Percentiles rank a stretch among this genome's conserved stretches.
phyloP scores from a whole-genome alignment of 306 rosid species.

The Carpinus viminea region DNA sequence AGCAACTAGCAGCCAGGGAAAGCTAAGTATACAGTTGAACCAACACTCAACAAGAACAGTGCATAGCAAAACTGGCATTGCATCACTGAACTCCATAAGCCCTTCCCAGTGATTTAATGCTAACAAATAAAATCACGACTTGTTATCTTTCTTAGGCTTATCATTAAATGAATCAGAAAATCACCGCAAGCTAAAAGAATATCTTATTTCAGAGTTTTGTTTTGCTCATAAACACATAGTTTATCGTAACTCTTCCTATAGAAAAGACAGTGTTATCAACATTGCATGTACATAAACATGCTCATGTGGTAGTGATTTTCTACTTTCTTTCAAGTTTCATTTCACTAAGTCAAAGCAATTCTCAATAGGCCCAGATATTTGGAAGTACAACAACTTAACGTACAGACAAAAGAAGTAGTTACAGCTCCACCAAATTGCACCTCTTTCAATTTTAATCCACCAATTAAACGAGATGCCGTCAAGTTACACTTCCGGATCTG shows the following conservation, averaged over 20 bases:
- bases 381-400: neutral
- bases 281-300: neutral
- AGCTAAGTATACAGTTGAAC: neutral
- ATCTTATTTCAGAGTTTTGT: neutral
- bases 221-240: neutral
- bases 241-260: neutral
- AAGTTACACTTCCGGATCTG: conserved; percentile 85
- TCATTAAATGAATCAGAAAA: neutral
- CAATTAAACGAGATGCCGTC: conserved; percentile 44
- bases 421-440: conserved; percentile 28
- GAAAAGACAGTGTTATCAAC: neutral
- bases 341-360: neutral
- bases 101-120: neutral
- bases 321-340: neutral
- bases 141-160: neutral
- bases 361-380: neutral
- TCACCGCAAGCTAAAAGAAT: neutral
- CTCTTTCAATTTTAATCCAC: conserved; percentile 56
- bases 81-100: conserved; percentile 3
- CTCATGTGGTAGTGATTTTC: neutral
- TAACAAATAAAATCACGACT: neutral
- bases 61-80: neutral
- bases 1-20: neutral
- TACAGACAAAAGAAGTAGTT: neutral
- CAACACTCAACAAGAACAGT: neutral